These are phyloP conservation scores for Volvox africanus DNA, from an alignment of 139 green algal genomes.

Conservation along the genomic window DNA sequence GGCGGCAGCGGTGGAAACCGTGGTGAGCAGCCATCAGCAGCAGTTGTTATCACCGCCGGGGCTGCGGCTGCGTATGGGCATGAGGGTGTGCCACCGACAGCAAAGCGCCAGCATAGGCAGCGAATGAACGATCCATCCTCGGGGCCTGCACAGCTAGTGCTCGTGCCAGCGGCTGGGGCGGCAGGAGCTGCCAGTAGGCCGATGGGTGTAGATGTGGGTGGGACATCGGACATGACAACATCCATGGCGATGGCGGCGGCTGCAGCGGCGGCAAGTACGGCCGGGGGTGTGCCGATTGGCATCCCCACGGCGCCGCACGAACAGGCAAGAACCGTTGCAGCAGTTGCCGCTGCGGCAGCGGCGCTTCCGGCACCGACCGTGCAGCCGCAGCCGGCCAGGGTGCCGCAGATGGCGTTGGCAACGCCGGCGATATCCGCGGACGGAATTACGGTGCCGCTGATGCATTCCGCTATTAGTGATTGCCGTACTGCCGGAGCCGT, in stretches of 20 bases:
- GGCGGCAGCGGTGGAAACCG: neutral
- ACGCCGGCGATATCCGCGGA: neutral
- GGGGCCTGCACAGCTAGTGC: neutral
- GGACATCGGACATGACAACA: neutral
- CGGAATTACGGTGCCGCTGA: neutral
- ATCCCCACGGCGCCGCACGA: neutral
- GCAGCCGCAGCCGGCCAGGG: neutral
- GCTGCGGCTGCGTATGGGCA: neutral
- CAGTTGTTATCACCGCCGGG: neutral
- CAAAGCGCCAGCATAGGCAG: neutral
- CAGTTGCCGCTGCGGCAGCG: neutral
- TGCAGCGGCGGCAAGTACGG: neutral
- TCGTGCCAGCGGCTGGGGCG: neutral
- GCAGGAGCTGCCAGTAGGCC: neutral
- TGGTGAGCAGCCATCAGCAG: neutral
- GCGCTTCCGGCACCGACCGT: neutral
- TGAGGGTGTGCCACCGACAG: neutral
- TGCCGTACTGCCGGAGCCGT: neutral
- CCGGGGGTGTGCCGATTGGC: neutral
- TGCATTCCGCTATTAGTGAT: neutral
- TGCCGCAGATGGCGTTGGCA: neutral
- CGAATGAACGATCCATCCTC: neutral
- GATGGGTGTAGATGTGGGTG: neutral
- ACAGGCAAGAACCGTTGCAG: neutral
- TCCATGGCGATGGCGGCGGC: conserved; percentile 7